These are phyloP conservation scores for Globisporangium solare DNA, from an alignment of 352 stramenopile species.

Conservation along the genomic window DNA sequence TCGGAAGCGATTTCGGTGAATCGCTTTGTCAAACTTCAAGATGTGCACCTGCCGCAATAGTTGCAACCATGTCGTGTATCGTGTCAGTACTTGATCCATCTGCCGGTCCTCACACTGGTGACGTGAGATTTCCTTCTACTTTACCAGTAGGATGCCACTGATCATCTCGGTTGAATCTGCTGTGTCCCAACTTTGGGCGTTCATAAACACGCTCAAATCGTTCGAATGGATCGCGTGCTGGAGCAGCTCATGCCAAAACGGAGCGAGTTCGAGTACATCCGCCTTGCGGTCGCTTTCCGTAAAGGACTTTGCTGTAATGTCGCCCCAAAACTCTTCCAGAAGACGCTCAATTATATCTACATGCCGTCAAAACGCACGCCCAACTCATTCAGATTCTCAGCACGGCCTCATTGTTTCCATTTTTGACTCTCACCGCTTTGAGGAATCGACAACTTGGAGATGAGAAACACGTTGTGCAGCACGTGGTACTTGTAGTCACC, in stretches of 20 bases:
- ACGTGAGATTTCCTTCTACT: no score
- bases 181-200: constrained; percentile 6
- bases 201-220: constrained; percentile 23
- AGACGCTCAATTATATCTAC: constrained; percentile 33
- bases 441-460: constrained; percentile 25
- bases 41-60: constrained; percentile 21
- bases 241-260: constrained; percentile 14
- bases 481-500: constrained; percentile 29
- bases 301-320: not conserved
- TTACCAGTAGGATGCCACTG: constrained; percentile 48
- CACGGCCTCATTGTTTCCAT: no score
- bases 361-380: not conserved
- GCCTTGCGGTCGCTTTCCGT: not conserved
- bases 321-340: constrained; percentile 28
- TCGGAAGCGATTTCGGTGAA: constrained; percentile 53
- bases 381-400: constrained; percentile 4
- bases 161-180: constrained; percentile 26
- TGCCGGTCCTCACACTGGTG: no score
- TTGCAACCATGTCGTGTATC: constrained; percentile 4
- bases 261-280: constrained; percentile 29
- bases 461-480: constrained; percentile 23
- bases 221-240: not conserved
- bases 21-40: constrained; percentile 55
- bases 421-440: constrained; percentile 9
- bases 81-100: not conserved